These are phyloP conservation scores for Fusarium redolens DNA, from an alignment of 2,329 filamentous ascomycete genomes.

Conservation along the genomic window DNA sequence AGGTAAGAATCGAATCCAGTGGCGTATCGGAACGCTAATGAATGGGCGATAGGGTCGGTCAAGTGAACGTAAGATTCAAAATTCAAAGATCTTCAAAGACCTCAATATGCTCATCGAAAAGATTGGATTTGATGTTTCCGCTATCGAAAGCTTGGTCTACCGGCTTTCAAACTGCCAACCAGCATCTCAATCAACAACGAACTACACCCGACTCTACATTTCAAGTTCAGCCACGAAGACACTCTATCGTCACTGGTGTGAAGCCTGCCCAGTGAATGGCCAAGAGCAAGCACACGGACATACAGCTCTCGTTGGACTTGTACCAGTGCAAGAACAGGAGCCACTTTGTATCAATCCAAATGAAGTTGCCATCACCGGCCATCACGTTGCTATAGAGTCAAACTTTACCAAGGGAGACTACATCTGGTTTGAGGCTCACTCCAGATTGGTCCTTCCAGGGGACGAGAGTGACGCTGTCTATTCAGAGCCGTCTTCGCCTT, in stretches of 20 bases:
- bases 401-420: slow-evolving; percentile 1
- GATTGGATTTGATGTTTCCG: not conserved
- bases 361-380: not conserved
- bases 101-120: not conserved
- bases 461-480: not conserved
- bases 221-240: slow-evolving; percentile 5
- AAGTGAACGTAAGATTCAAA: not conserved
- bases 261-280: not conserved
- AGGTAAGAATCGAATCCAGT: not conserved
- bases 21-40: not conserved
- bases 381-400: slow-evolving; percentile 16
- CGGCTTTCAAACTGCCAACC: not conserved
- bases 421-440: slow-evolving; percentile 17
- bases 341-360: not conserved
- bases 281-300: not conserved
- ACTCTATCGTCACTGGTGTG: slow-evolving; percentile 4
- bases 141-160: not conserved
- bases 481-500: slow-evolving; percentile 1
- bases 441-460: not conserved
- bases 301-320: slow-evolving; percentile 6
- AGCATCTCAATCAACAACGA: not conserved
- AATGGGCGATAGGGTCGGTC: not conserved
- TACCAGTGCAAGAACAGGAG: not conserved
- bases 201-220: not conserved
- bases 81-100: not conserved